Base-by-base conservation (phyloP, 345 rosid species). In the Boechera divaricarpa region DNA sequence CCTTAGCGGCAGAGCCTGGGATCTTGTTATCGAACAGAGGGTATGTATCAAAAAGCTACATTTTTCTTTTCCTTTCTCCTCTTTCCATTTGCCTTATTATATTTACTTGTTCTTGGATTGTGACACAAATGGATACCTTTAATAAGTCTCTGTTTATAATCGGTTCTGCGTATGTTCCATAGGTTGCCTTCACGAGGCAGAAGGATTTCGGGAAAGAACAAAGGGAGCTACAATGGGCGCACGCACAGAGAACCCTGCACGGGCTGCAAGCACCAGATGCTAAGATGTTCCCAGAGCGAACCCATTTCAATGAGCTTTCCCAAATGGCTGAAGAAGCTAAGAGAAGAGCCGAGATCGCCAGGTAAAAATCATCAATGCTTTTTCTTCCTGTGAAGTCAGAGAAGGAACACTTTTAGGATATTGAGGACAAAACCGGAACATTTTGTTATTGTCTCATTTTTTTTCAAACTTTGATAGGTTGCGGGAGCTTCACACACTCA, bases 221-320 rank as follows among this genome's bases (percentile, higher is more conserved):
- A 74, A 91, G 99, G 4, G 98, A 95, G 86, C 98, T 95, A 59
- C 94, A 95, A 48, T 95, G 98, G 99, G 99, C 99, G 7, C 98
- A 95, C 59, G 99, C 98, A 1, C 99, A 95, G 72, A 91, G 99
- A 83, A 93, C 99, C 8, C 76, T 95, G 77, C 99, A 92, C 77
- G 99, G 99, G 26, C 76, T 95, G 85, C 96, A 91, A 73, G 86
- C 94, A 73, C 97, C 99, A 3, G 97, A 95, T 83, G 84, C 94
- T 67, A 95, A 89, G 79, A 90, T 92, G 99, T 94, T 94, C 78
- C 84, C 93, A 0, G 99, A 91, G 67, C 81, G 93, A 59, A 72
- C 91, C 62, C 94, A 88, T 88, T 85, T 86, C 83, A 87, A 85
- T 0, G 99, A 95, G 77, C 99, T 95, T 55, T 91, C 91, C 68